Conservation (phyloP, 257 asterid species). For the Fraxinus excelsior region DNA sequence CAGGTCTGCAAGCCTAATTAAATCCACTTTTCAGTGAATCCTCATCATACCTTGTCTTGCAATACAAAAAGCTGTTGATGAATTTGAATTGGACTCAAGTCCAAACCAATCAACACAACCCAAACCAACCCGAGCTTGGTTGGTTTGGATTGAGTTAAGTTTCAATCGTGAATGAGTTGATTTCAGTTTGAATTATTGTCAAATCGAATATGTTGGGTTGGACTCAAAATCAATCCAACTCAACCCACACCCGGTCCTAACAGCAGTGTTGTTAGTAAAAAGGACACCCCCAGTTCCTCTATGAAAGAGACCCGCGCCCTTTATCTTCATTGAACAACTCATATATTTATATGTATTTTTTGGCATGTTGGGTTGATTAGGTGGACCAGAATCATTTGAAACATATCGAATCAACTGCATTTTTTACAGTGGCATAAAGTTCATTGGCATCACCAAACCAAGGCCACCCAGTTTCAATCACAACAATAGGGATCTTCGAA, state of each 20-base stretch:
- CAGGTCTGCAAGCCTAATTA: constrained; percentile 90
- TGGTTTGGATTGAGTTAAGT: no score
- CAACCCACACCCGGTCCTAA: no score
- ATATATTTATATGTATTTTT: constrained; percentile 67
- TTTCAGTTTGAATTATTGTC: no score
- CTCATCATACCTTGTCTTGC: constrained; percentile 59
- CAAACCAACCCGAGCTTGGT: no score
- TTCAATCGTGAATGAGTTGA: no score
- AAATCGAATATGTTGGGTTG: no score
- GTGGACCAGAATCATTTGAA: constrained; percentile 76
- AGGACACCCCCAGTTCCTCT: constrained; percentile 77
- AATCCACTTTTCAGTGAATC: constrained; percentile 56
- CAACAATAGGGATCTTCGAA: constrained; percentile 68
- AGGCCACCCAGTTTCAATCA: constrained; percentile 94
- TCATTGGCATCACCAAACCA: constrained; percentile 64
- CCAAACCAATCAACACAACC: no score
- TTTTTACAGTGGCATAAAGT: constrained; percentile 59
- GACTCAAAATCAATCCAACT: no score
- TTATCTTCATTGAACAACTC: constrained; percentile 83
- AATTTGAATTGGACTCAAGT: no score
- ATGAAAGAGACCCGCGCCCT: constrained; percentile 68
- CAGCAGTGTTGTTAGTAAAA: constrained; percentile 59
- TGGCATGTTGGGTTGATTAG: constrained; percentile 60
- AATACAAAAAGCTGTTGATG: constrained; percentile 57
- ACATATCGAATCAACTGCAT: constrained; percentile 75